These are phyloP conservation scores for Trypanosoma rangeli DNA, from an alignment of 208 protist species.

Conservation along the genomic window DNA sequence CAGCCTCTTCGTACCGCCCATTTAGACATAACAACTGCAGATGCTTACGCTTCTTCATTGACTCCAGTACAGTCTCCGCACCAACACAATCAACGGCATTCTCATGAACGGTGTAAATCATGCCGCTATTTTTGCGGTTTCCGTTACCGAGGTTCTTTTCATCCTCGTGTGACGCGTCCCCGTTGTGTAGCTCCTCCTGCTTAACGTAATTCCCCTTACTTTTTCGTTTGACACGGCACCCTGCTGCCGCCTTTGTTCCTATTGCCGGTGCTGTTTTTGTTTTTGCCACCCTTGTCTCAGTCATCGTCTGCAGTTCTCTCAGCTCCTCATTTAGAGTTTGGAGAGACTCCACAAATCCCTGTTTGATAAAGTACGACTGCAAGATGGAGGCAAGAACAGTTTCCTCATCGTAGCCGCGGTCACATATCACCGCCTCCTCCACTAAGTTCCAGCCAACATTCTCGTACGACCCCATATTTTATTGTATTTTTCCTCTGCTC, in stretches of 20 bases:
- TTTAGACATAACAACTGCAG: slow-evolving; percentile 63
- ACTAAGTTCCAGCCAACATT: slow-evolving; percentile 48
- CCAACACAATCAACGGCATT: neutral
- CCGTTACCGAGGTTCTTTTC: slow-evolving; percentile 6
- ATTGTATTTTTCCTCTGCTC: slow-evolving; percentile 10
- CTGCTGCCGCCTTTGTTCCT: neutral
- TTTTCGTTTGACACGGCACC: neutral
- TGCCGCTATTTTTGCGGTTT: neutral
- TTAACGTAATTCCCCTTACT: neutral
- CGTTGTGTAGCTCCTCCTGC: neutral
- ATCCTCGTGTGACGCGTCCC: neutral
- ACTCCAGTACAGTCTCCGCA: slow-evolving; percentile 7
- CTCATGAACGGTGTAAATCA: neutral
- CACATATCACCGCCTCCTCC: slow-evolving; percentile 71
- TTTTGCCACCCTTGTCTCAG: neutral
- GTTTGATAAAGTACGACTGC: slow-evolving; percentile 61
- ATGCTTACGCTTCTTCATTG: slow-evolving; percentile 34
- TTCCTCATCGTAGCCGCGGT: slow-evolving; percentile 67
- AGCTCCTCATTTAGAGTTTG: slow-evolving; percentile 47
- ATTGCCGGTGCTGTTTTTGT: neutral
- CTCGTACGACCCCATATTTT: slow-evolving; percentile 28
- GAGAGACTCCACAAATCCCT: slow-evolving; percentile 64
- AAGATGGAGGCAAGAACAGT: slow-evolving; percentile 47
- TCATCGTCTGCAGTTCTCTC: neutral
- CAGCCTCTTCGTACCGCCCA: slow-evolving; percentile 42